Conservation (phyloP, 345 rosid species). For the Trapa bicornis region DNA sequence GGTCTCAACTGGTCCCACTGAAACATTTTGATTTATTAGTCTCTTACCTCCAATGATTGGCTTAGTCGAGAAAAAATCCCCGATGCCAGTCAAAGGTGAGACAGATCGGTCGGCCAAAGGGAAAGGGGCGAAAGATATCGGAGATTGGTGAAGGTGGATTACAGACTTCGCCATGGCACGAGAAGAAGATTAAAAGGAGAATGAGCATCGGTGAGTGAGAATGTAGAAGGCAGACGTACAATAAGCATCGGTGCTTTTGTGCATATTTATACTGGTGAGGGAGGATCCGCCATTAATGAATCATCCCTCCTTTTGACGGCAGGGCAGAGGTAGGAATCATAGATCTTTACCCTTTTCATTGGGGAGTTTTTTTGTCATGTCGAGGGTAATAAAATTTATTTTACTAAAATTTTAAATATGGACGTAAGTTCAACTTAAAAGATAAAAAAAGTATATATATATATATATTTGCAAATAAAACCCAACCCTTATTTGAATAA, state of each 20-base stretch:
- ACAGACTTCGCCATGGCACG: not conserved
- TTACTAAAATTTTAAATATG: too few species aligned
- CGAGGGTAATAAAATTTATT: too few species aligned
- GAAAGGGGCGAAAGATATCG: not conserved
- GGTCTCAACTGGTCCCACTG: not conserved
- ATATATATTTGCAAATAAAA: too few species aligned
- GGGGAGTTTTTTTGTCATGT: too few species aligned
- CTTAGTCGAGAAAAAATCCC: not conserved
- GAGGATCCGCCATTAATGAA: not conserved
- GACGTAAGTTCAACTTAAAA: too few species aligned
- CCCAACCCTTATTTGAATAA: too few species aligned
- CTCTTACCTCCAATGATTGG: not conserved
- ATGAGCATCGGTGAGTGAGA: not conserved
- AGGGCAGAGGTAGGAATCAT: not conserved
- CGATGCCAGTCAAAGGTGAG: not conserved
- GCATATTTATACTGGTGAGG: not conserved
- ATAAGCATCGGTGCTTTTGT: not conserved
- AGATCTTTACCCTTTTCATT: too few species aligned
- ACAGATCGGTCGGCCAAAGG: not conserved
- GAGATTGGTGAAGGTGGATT: not conserved
- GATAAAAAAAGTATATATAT: too few species aligned
- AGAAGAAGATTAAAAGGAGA: not conserved
- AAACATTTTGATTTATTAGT: not conserved
- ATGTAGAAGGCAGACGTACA: not conserved
- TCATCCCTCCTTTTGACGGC: not conserved